phyloP scores from a whole-genome alignment of 2,329 filamentous ascomycete genomes.

The Fusarium napiforme region DNA sequence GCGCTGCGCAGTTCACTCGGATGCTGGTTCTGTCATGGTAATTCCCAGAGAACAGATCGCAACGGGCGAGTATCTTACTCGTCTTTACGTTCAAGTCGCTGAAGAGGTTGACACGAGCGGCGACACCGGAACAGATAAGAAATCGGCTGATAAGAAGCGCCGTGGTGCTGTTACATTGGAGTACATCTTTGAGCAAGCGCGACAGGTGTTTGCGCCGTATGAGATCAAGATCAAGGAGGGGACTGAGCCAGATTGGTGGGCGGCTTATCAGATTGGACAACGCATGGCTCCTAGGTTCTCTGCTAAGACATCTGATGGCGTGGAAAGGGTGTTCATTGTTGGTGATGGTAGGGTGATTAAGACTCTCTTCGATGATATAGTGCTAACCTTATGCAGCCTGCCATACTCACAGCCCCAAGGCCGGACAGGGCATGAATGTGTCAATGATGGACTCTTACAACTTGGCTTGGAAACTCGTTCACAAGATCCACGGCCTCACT shows the following conservation, averaged over 20 bases:
- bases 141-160: slow-evolving; percentile 17
- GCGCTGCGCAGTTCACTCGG: slow-evolving; percentile 4
- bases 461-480: slow-evolving; percentile 12
- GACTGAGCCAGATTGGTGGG: slow-evolving; percentile 21
- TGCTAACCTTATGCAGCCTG: background rate
- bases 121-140: slow-evolving; percentile 11
- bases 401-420: slow-evolving; percentile 21
- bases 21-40: slow-evolving; percentile 16
- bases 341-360: background rate
- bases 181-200: slow-evolving; percentile 19
- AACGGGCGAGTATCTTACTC: slow-evolving; percentile 6
- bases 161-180: slow-evolving; percentile 17
- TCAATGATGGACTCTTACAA: slow-evolving; percentile 27
- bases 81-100: slow-evolving; percentile 12
- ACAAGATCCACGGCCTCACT: slow-evolving; percentile 3
- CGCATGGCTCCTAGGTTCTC: slow-evolving; percentile 14
- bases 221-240: slow-evolving; percentile 18
- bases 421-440: slow-evolving; percentile 21
- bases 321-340: slow-evolving; percentile 15
- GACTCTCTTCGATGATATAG: accelerated
- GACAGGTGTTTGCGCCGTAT: slow-evolving; percentile 16
- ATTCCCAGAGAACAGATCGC: slow-evolving; percentile 17
- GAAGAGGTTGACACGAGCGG: slow-evolving; percentile 4
- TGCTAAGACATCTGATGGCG: background rate
- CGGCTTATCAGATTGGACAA: slow-evolving; percentile 23